Conservation (phyloP, 306 rosid species). For the Fragaria iinumae region DNA sequence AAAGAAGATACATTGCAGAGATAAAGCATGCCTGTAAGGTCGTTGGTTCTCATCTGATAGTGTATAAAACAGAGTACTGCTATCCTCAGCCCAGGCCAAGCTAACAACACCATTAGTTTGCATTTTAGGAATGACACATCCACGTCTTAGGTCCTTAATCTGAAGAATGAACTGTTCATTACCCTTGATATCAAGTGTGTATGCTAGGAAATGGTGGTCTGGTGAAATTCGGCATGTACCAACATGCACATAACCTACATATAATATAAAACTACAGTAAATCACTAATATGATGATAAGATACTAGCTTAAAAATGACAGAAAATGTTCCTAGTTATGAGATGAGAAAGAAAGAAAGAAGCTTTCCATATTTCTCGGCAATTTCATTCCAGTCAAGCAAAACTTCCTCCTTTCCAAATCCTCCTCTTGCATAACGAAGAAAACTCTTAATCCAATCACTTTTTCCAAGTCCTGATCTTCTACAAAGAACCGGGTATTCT, state of each 20-base stretch:
- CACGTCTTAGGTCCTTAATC: slow-evolving; percentile 75
- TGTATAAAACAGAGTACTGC: slow-evolving; percentile 67
- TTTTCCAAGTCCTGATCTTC: slow-evolving; percentile 42
- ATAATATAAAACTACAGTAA: neutral
- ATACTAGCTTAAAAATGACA: slow-evolving; percentile 1
- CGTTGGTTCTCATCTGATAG: slow-evolving; percentile 78
- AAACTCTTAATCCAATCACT: slow-evolving; percentile 44
- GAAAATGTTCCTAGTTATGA: neutral
- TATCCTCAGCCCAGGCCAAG: slow-evolving; percentile 85
- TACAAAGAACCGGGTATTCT: slow-evolving; percentile 80
- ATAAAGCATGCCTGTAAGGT: slow-evolving; percentile 69
- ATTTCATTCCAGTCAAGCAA: slow-evolving; percentile 94
- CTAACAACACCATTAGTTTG: slow-evolving; percentile 63
- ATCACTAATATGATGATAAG: neutral
- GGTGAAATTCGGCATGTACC: slow-evolving; percentile 89
- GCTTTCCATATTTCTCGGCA: slow-evolving; percentile 67
- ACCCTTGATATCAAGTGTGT: slow-evolving; percentile 74
- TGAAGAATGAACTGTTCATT: slow-evolving; percentile 71
- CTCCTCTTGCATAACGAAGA: slow-evolving; percentile 30
- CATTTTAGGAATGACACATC: slow-evolving; percentile 45
- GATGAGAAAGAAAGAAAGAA: slow-evolving; percentile 16
- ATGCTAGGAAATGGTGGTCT: slow-evolving; percentile 72
- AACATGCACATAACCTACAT: slow-evolving; percentile 89
- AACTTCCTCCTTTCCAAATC: slow-evolving; percentile 45
- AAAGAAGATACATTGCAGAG: slow-evolving; percentile 12